Evolutionary conservation across 805 yeast species (phyloP).

Genomic region (Lipomyces kockii): DNA sequence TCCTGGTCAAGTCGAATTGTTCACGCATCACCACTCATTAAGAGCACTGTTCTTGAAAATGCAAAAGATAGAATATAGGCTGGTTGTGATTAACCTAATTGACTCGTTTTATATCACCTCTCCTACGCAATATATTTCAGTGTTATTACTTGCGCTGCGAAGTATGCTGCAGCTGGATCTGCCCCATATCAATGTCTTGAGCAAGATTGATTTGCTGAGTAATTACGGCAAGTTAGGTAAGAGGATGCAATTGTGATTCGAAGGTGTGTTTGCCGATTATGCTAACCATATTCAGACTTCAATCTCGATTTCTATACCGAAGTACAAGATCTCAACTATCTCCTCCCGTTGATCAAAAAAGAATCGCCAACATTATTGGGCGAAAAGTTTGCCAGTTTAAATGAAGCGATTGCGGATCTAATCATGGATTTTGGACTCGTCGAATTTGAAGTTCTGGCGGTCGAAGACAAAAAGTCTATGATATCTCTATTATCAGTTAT

Average conservation of each 20-base stretch:
- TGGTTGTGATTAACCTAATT: conserved; percentile 73
- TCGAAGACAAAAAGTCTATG: conserved; percentile 93
- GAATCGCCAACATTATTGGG: conserved; percentile 73
- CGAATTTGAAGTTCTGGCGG: conserved; percentile 83
- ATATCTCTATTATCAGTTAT: conserved; percentile 73
- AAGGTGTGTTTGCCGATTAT: neutral
- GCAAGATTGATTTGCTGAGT: conserved; percentile 82
- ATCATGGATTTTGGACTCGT: conserved; percentile 87
- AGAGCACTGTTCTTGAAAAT: conserved; percentile 67
- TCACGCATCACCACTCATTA: conserved; percentile 84
- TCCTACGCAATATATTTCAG: conserved; percentile 87
- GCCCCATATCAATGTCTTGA: conserved; percentile 91
- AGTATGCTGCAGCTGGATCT: conserved; percentile 91
- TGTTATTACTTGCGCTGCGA: conserved; percentile 76
- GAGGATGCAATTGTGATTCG: neutral
- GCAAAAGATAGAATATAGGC: conserved; percentile 67
- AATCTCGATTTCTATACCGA: conserved; percentile 86
- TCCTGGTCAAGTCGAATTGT: conserved; percentile 95
- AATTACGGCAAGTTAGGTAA: conserved; percentile 68
- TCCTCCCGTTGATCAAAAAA: conserved; percentile 69
- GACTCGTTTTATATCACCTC: conserved; percentile 82
- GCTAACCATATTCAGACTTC: conserved; percentile 52
- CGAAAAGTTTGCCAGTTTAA: conserved; percentile 64
- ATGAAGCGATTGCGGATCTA: conserved; percentile 78
- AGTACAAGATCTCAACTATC: conserved; percentile 76